phyloP scores from a whole-genome alignment of 208 protist genomes.

The Trypanosoma boissoni region DNA sequence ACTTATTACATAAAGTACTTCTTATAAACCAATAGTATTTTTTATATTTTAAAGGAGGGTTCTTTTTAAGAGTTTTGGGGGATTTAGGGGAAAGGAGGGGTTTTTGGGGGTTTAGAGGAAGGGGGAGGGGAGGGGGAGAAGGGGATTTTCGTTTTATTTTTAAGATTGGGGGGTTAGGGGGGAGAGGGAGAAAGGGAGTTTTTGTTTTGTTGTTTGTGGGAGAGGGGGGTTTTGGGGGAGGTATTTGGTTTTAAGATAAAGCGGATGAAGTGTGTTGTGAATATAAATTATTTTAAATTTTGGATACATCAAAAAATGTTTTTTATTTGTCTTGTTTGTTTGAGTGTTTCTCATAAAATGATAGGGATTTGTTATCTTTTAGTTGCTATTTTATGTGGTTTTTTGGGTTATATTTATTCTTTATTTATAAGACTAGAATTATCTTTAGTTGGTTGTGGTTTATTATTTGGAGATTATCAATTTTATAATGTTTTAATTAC shows the following conservation, averaged over 20 bases:
- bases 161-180: constrained; percentile 3
- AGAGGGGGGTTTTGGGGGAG: constrained; percentile 16
- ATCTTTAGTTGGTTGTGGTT: constrained; percentile 25
- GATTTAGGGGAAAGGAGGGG: constrained; percentile 5
- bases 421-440: constrained; percentile 63
- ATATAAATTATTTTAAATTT: constrained; percentile 12
- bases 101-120: neutral
- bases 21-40: constrained; percentile 8
- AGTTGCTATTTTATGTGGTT: constrained; percentile 77
- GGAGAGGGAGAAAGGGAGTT: constrained; percentile 24
- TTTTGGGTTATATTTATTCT: constrained; percentile 78
- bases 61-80: constrained; percentile 14
- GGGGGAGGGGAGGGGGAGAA: constrained; percentile 7
- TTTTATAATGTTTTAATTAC: constrained; percentile 43
- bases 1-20: constrained; percentile 57
- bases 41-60: constrained; percentile 18
- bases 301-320: constrained; percentile 35
- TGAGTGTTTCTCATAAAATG: constrained; percentile 71
- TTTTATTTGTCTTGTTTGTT: constrained; percentile 40
- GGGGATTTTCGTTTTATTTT: constrained; percentile 10
- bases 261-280: constrained; percentile 14
- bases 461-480: constrained; percentile 39
- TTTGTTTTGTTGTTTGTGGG: constrained; percentile 16
- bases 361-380: constrained; percentile 86
- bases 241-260: constrained; percentile 8